Evolutionary conservation across 176 grass and related monocot genomes (phyloP).

Genomic region (Bolboschoenus planiculmis): DNA sequence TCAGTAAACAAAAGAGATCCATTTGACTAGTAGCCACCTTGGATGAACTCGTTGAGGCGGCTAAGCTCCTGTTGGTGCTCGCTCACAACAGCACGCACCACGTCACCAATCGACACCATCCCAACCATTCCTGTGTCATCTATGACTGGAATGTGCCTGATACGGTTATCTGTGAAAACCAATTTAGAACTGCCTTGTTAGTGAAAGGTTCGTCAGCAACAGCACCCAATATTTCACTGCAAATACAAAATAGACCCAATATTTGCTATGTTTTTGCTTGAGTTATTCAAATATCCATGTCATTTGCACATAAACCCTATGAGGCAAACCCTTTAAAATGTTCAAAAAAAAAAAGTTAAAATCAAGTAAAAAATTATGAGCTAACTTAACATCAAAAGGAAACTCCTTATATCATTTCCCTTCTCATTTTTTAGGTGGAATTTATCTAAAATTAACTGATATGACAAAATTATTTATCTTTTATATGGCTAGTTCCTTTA

Average conservation of each 20-base stretch:
- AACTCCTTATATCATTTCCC: background rate
- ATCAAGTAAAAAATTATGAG: background rate
- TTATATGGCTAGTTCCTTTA: background rate
- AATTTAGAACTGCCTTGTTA: background rate
- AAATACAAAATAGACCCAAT: background rate
- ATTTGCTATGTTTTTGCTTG: background rate
- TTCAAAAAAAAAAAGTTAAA: background rate
- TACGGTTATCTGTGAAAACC: constrained; percentile 53
- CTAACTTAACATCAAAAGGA: background rate
- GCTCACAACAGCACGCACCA: constrained; percentile 72
- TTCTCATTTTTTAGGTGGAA: background rate
- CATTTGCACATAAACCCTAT: background rate
- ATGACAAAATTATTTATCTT: background rate
- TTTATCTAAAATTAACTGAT: background rate
- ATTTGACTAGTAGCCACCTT: constrained; percentile 72
- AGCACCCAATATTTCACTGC: background rate
- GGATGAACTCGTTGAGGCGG: constrained; percentile 88
- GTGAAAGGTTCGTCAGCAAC: background rate
- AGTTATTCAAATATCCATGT: background rate
- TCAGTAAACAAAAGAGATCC: background rate
- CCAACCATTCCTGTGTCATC: constrained; percentile 58
- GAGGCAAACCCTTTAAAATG: background rate
- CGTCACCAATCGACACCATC: constrained; percentile 98
- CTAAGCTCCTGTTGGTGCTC: constrained; percentile 89
- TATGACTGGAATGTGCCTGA: constrained; percentile 93